Conservation (phyloP, 352 stramenopile genomes). For the Pilasporangium apinafurcum region DNA sequence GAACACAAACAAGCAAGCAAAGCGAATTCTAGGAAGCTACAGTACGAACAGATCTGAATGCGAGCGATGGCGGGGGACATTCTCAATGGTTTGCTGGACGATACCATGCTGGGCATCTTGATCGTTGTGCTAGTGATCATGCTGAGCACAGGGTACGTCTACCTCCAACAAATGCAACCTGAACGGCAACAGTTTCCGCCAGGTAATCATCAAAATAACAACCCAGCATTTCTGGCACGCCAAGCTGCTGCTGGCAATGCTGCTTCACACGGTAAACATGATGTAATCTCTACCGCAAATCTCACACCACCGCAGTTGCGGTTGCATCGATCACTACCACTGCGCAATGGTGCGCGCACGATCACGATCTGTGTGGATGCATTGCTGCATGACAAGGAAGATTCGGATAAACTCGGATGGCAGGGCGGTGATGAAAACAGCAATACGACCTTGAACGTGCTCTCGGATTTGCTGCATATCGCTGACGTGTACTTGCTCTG, state of each 20-base stretch:
- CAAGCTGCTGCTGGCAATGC: constrained; percentile 11
- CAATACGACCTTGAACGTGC: constrained; percentile 26
- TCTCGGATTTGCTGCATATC: constrained; percentile 53
- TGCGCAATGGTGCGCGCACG: constrained; percentile 49
- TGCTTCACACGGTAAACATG: too few relatives aligned
- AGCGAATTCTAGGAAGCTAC: background rate
- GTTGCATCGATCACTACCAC: constrained; percentile 53
- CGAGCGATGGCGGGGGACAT: constrained; percentile 30
- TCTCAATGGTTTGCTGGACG: constrained; percentile 51
- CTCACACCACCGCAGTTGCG: constrained; percentile 47
- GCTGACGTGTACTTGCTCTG: constrained; percentile 68
- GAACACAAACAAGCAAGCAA: too few relatives aligned
- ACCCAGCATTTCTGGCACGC: background rate
- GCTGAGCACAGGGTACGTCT: constrained; percentile 71
- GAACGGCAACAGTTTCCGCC: too few relatives aligned
- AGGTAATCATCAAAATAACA: background rate
- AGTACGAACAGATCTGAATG: too few relatives aligned
- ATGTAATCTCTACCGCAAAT: constrained; percentile 24
- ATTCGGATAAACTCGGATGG: constrained; percentile 28
- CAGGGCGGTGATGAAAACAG: constrained; percentile 31
- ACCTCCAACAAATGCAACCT: constrained; percentile 60
- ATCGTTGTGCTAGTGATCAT: constrained; percentile 66
- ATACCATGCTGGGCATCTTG: constrained; percentile 62
- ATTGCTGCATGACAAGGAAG: constrained; percentile 27
- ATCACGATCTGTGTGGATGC: constrained; percentile 63